Evolutionary conservation across 345 rosid genomes (phyloP), one percentile per base, ranked within the genome.

Genomic region (Mangifera indica): DNA sequence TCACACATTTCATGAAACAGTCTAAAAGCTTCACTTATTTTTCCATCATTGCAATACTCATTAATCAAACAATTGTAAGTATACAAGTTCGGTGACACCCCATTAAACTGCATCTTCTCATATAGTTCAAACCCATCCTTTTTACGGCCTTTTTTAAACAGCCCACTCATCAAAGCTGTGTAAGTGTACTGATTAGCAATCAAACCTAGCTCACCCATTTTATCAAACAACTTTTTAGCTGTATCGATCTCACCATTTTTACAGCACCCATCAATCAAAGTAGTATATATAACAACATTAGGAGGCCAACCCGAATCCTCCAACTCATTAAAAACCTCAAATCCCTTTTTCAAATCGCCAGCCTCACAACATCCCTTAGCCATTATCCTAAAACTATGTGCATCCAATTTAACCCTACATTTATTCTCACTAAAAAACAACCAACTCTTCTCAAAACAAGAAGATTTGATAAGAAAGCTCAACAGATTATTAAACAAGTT

Each of bases 1-100:
- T 81, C 83, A 62, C 82, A 87, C 93, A 93, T 93, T 85, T 93
- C 93, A 62, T 85, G 91, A 26, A 89, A 86, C 90, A 89, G n/a
- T 62, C 83, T 65, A 42, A 82, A 83, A 4, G 92, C 94, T 44
- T 72, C 54, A 46, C 44, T 12, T 0, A 83, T 69, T 58, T 81
- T 78, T 56, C 89, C 87, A 5, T 75, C 88, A 46, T 67, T 86
- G 66, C 93, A 89, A 5, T 78, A 66, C 72, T 74, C 87, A 46
- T 80, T 72, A 40, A 91, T 88, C 84, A 91, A 37, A 71, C 84
- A 86, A 81, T 84, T 87, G 76, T 86, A 89, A 49, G 93, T 85
- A 62, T 82, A 86, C 0, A 89, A 74, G 67, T 82, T 84, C 0
- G 91, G 97, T 8, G 77, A 53, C 67, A 91, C 80, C 2, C 96